Evolutionary conservation across 495 filamentous ascomycete species (phyloP), one percentile per base, ranked within the genome.

Genomic region (Talaromyces ruber): DNA sequence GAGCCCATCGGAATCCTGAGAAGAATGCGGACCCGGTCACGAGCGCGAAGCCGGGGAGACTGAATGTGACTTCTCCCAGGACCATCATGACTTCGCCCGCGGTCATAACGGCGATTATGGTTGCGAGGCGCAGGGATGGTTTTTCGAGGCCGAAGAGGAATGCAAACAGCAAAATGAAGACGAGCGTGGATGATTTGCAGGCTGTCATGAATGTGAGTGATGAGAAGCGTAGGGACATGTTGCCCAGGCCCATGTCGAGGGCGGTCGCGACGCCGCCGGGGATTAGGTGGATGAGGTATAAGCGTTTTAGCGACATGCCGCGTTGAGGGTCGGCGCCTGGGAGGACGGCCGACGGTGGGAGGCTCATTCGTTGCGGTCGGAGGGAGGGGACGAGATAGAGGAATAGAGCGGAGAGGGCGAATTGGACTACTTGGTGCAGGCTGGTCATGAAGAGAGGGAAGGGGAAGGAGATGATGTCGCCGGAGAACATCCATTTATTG

Each of bases 401-500:
- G 22, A 93, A 87, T 6, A 89, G 65, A 21, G 82, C 84, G 9
- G 91, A 84, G 29, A 94, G 82, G 37, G 79, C 73, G 74, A 95
- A 94, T 71, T 95, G 91, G 45, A 95, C 90, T 34, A 92, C 71
- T 88, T 94, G 92, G 76, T 95, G 91, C 62, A 87, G 69, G 60
- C 87, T 85, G 5, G 91, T 95, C 8, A 88, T 91, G 76, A 93
- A 94, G 34, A 95, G 80, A 16, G 91, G 91, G 65, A 89, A 94
- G 53, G 86, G 83, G 71, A 95, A 95, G 67, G 92, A 78, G 59
- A 92, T 85, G 58, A 45, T 37, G 34, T 86, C 80, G 2, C 81
- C 72, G 64, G 86, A 83, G 73, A 95, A 95, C 91, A 95, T 95
- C 91, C 91, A 94, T 79, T 92, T 94, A 78, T 95, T 95, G 76